Evolutionary conservation across 1,284 basidiomycete species (phyloP).

Genomic region (Thecaphora frezii): DNA sequence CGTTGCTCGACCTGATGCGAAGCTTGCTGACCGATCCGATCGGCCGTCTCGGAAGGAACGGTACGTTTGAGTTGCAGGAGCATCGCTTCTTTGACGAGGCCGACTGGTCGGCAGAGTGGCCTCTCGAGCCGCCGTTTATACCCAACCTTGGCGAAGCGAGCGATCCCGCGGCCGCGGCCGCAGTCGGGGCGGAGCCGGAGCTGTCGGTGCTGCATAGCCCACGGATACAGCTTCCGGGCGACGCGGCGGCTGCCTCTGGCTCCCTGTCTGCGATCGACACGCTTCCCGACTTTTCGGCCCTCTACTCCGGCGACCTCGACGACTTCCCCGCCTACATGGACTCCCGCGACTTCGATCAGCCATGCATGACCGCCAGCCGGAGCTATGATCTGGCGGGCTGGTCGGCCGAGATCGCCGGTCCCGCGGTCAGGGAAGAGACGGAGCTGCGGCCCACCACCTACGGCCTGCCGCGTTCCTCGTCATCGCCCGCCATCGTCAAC

Average conservation of each 20-base stretch:
- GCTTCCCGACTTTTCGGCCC: slow-evolving; percentile 47
- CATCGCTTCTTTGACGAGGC: slow-evolving; percentile 40
- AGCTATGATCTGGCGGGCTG: neutral
- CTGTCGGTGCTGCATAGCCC: slow-evolving; percentile 23
- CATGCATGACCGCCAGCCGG: neutral
- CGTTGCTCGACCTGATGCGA: slow-evolving; percentile 29
- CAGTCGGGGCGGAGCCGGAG: slow-evolving; percentile 6
- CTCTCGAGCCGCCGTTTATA: slow-evolving; percentile 39
- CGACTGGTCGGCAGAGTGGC: slow-evolving; percentile 44
- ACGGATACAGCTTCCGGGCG: neutral
- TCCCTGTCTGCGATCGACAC: slow-evolving; percentile 35
- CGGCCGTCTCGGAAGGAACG: slow-evolving; percentile 34
- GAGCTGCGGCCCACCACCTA: neutral
- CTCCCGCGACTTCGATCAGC: slow-evolving; percentile 24
- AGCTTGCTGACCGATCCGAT: slow-evolving; percentile 25
- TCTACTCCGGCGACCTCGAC: slow-evolving; percentile 44
- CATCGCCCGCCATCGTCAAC: slow-evolving; percentile 20
- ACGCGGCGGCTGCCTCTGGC: neutral
- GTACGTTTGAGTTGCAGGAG: slow-evolving; percentile 35
- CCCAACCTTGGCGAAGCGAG: slow-evolving; percentile 17
- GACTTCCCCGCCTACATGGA: slow-evolving; percentile 52
- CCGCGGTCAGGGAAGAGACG: neutral
- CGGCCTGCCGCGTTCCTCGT: slow-evolving; percentile 22
- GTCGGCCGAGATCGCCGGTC: neutral
- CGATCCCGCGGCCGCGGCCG: neutral